A percentile compares a stretch with the other conserved stretches of the same genome.
Conservation (phyloP, 2,329 filamentous ascomycete genomes). For the Pseudogymnoascus verrucosus region DNA sequence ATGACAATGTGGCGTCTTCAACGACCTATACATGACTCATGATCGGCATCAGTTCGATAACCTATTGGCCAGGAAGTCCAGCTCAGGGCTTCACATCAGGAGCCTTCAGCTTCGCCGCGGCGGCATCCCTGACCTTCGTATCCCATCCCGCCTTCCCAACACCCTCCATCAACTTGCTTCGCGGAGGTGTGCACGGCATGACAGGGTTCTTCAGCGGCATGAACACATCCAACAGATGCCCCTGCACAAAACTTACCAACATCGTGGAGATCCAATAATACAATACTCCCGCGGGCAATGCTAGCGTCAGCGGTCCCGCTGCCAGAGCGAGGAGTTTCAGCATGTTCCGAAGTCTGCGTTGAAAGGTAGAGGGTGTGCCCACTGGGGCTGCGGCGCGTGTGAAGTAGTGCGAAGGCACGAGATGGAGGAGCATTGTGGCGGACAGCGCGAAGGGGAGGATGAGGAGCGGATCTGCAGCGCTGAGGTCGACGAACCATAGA, state of each 20-base stretch:
- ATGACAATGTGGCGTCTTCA: neutral
- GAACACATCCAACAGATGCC: constrained; percentile 30
- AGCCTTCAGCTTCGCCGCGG: neutral
- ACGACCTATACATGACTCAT: neutral
- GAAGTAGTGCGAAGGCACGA: constrained; percentile 23
- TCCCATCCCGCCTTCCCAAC: neutral
- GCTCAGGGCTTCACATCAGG: neutral
- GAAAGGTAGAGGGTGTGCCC: constrained; percentile 17
- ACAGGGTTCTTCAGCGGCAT: constrained; percentile 30
- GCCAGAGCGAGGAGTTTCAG: constrained; percentile 33
- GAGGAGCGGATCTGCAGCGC: constrained; percentile 42
- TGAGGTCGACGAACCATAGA: constrained; percentile 52
- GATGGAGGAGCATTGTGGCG: constrained; percentile 39
- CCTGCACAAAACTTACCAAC: constrained; percentile 34
- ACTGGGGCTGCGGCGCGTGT: constrained; percentile 10
- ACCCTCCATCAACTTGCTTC: neutral
- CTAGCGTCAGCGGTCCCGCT: constrained; percentile 30
- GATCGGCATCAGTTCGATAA: neutral
- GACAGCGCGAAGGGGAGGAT: constrained; percentile 42
- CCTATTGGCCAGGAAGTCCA: neutral
- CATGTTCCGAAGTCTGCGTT: constrained; percentile 24
- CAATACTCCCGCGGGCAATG: constrained; percentile 37
- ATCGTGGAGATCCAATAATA: constrained; percentile 43
- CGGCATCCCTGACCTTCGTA: neutral
- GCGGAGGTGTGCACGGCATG: constrained; percentile 20